Conservation (phyloP, 2,329 filamentous ascomycete genomes). For the Hypocreales sp. region DNA sequence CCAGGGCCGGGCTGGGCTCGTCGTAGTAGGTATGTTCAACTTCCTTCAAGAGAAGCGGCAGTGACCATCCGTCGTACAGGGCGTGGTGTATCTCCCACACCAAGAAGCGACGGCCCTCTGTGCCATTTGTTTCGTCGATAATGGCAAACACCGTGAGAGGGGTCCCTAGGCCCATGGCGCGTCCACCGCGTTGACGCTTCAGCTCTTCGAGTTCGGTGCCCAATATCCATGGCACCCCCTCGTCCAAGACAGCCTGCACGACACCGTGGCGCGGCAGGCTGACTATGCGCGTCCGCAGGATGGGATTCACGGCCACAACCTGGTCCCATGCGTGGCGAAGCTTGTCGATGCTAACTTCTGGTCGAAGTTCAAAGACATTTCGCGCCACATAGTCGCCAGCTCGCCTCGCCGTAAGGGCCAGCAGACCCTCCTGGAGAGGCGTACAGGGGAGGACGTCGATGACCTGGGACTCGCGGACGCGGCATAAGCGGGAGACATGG, state of each 20-base stretch:
- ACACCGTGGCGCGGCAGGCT: constrained; percentile 4
- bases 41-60: constrained; percentile 17
- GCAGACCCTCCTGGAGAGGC: constrained; percentile 8
- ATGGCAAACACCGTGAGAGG: constrained; percentile 5
- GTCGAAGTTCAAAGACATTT: constrained; percentile 5
- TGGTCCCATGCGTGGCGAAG: constrained; percentile 6
- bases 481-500: constrained; percentile 4
- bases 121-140: neutral
- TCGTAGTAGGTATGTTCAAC: constrained; percentile 5
- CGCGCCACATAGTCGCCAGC: constrained; percentile 6
- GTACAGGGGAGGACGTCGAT: constrained; percentile 9
- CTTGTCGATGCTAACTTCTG: constrained; percentile 2
- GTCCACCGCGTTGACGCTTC: neutral
- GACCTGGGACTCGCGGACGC: constrained; percentile 3
- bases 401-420: constrained; percentile 5
- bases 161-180: constrained; percentile 5
- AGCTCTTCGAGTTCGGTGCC: neutral
- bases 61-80: constrained; percentile 37
- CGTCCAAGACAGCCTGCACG: constrained; percentile 5
- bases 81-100: constrained; percentile 19
- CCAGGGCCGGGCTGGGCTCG: neutral
- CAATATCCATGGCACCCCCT: constrained; percentile 1
- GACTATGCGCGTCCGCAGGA: constrained; percentile 6
- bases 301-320: constrained; percentile 4
- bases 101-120: constrained; percentile 1